Base-by-base conservation (phyloP, 1,139 yeast genomes). In the Diutina pseudorugosa region DNA sequence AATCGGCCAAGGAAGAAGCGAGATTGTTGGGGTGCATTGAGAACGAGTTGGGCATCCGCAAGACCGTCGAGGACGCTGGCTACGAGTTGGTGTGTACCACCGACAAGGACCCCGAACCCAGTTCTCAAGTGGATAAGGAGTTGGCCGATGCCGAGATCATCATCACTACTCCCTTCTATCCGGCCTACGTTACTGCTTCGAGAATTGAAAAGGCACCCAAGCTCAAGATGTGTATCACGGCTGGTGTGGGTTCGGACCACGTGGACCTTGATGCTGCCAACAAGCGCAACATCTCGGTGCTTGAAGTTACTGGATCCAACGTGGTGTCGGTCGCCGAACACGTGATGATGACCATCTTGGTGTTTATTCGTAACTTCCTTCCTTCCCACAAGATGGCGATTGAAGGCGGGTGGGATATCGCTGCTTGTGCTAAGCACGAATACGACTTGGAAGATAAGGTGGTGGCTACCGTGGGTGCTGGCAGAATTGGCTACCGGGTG, bases 201-300 rank as follows among this genome's bases (percentile, higher is more conserved):
- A 75, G 94, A 61, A 75, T 86, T 58, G 81, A 69, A 52, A 78
- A 79, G 63, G 93, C 94, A 51, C 82, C 83, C 63, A 85, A 85
- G 57, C 76, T 86, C 68, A 85, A 85, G 71, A 65, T 83, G 55
- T 75, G 85, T 57, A 73, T 85, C 60, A 86, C 93, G 52, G 94
- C 94, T 8, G 95, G 94, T 59, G 91, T 86, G 56, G 95, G 95
- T 7, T 82, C 89, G 12, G 95, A 86, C 65, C 94, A 86, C 66
- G 73, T 85, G 57, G 94, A 85, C 62, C 75, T 86, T 61, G 75
- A 76, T 59, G 87, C 87, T 59, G 89, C 90, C 58, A 83, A 84
- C 65, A 79, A 79, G 61, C 65, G 67, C 53, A 75, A 73, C 51
- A 78, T 86, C 61, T 76, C 85, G 18, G 94, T 86, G 21, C 71